These are phyloP conservation scores for Lenwebbia sp. DNA, from an alignment of 345 rosid genomes.

Conservation along the genomic window DNA sequence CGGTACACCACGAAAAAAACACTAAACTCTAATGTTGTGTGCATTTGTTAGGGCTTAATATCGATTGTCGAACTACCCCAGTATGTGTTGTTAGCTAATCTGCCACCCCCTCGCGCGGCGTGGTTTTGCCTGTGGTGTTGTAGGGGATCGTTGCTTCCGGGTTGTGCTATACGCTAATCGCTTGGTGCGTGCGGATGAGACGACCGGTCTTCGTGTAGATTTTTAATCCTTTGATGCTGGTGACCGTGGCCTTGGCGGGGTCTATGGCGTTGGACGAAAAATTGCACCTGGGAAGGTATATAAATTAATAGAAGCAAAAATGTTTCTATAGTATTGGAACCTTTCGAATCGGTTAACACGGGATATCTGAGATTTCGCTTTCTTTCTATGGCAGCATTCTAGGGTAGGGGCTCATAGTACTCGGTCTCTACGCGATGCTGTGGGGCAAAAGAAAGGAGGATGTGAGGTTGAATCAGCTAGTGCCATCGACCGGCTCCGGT, in stretches of 20 bases:
- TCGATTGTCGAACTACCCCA: background rate
- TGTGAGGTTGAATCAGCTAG: background rate
- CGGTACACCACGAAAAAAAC: background rate
- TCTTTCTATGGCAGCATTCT: background rate
- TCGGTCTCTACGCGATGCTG: constrained; percentile 11
- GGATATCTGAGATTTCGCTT: background rate
- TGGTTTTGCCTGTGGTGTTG: background rate
- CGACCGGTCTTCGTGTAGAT: constrained; percentile 18
- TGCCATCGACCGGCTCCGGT: background rate
- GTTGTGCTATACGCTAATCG: constrained; percentile 4
- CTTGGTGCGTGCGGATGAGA: constrained; percentile 15
- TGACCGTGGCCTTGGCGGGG: constrained; percentile 8
- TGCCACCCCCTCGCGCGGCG: background rate
- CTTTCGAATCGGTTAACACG: background rate
- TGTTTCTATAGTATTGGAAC: background rate
- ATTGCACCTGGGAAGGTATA: constrained; percentile 24
- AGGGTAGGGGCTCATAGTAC: constrained; percentile 10
- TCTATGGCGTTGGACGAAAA: constrained; percentile 16
- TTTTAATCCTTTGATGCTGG: constrained; percentile 21
- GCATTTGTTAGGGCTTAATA: background rate
- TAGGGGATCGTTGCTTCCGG: constrained; percentile 21
- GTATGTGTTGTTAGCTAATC: background rate
- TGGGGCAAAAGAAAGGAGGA: constrained; percentile 21
- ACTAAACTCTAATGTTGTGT: background rate
- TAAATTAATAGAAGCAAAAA: background rate